Base-by-base conservation (phyloP, 805 yeast species). In the Candida boidinii region DNA sequence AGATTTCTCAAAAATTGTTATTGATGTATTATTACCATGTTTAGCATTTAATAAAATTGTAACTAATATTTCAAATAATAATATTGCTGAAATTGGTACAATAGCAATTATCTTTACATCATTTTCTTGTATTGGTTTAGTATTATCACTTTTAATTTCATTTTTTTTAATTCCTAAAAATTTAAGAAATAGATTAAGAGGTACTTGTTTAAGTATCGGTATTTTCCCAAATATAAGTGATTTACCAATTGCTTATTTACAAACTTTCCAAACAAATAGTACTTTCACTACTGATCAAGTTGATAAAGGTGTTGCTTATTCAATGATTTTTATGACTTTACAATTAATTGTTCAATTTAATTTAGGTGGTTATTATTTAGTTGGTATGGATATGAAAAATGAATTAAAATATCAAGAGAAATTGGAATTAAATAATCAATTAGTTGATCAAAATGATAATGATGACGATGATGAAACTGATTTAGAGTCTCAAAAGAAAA, bases 241-340 rank as follows among this genome's bases (percentile, higher is more conserved):
- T 56, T 63, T 85, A 35, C 95, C 95, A 1, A 81, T 85, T 43
- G 94, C 95, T 0, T 86, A 85, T 44, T 53, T 78, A 23, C 85
- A 79, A 46, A 79, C 90, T 3, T 58, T 85, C 48, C 78, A 82
- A 17, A 66, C 72, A 12, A 76, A 86, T 1, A 62, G 73, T 2
- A 60, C 68, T 6, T 78, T 87, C 45, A 61, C 78, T 0, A 46
- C 62, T 12, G 69, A 55, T 4, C 76, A 82, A 39, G 85, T 84
- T 23, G 66, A 73, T 34, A 69, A 70, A 44, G 96, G 96, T 17
- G 79, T 81, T 17, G 92, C 96, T 1, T 84, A 81, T 54, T 79
- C 83, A 15, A 79, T 87, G 46, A 78, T 87, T 22, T 82, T 80
- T 45, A 62, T 79, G 28, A 79, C 85, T 3, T 66, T 79, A 2